Conservation (phyloP, 345 rosid species). For the Eutrema yunnanense region DNA sequence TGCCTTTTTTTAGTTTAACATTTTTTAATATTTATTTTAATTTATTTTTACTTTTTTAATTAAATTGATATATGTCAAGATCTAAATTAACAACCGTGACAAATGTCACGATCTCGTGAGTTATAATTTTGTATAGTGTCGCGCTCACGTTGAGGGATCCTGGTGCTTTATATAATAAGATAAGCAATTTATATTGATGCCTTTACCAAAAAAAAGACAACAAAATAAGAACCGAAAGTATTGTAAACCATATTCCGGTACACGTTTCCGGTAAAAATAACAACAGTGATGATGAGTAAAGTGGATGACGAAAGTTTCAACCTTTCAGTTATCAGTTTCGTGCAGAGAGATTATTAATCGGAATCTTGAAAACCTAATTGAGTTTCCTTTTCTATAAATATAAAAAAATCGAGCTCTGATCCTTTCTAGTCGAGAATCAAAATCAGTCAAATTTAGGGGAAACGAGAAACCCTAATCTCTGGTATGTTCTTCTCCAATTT, state of each 20-base stretch:
- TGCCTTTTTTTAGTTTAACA: no score
- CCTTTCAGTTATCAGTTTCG: conserved; percentile 2
- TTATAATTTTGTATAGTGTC: no score
- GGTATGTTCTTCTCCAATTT: conserved; percentile 6
- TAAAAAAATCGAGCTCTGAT: neutral
- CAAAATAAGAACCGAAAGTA: neutral
- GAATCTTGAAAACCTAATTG: conserved; percentile 11
- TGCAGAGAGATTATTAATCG: neutral
- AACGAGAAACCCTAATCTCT: neutral
- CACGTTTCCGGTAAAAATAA: neutral
- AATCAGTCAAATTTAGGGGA: neutral
- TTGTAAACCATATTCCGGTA: conserved; percentile 7
- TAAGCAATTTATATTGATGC: no score
- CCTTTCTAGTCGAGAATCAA: neutral
- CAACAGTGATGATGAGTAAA: neutral
- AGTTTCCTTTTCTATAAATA: neutral
- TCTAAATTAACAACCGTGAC: no score
- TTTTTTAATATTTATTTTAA: no score
- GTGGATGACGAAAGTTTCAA: neutral
- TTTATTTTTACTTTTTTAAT: no score
- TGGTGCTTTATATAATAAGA: no score
- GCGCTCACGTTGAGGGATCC: no score
- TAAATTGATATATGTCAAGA: no score
- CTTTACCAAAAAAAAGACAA: no score
- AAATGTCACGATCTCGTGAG: no score